Percentiles rank a stretch among this genome's conserved stretches.
Evolutionary conservation across 2,329 filamentous ascomycete genomes (phyloP).

Genomic region (Fusarium chlamydosporum): DNA sequence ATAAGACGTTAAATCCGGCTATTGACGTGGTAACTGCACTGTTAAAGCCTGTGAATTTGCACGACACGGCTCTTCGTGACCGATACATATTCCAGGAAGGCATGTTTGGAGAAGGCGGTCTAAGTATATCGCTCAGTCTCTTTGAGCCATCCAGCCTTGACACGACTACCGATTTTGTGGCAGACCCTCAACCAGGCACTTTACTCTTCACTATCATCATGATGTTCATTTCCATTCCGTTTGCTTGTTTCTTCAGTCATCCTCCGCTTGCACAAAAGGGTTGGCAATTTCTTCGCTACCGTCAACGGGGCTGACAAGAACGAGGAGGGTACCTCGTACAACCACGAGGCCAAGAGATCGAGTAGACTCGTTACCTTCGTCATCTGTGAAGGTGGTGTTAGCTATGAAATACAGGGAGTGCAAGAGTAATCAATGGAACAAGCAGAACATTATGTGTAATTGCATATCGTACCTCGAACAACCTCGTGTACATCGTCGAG

Average conservation of each 20-base stretch:
- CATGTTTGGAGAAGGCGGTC: conserved; percentile 23
- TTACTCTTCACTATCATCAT: conserved; percentile 16
- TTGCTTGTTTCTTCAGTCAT: conserved; percentile 61
- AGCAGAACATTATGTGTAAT: neutral
- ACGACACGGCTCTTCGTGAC: conserved; percentile 3
- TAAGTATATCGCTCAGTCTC: conserved; percentile 24
- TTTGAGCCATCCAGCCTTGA: conserved; percentile 16
- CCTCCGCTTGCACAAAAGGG: conserved; percentile 84
- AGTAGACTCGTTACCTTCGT: conserved; percentile 88
- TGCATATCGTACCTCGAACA: conserved; percentile 76
- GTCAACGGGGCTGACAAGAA: conserved; percentile 91
- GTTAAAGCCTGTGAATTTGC: conserved; percentile 14
- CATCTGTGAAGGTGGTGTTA: conserved; percentile 71
- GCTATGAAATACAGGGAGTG: neutral
- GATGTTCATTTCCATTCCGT: conserved; percentile 26
- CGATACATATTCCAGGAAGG: conserved; percentile 25
- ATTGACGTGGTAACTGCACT: conserved; percentile 19
- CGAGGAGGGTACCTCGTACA: conserved; percentile 90
- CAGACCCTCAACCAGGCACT: conserved; percentile 8
- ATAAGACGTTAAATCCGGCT: conserved; percentile 25
- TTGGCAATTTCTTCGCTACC: conserved; percentile 97
- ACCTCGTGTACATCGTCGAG: conserved; percentile 93
- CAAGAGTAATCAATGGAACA: neutral
- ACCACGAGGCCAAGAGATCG: conserved; percentile 88
- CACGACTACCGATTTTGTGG: conserved; percentile 7